These are phyloP conservation scores for Dendrobium chrysotoxum DNA, from an alignment of 106 monocot species.

Conservation along the genomic window DNA sequence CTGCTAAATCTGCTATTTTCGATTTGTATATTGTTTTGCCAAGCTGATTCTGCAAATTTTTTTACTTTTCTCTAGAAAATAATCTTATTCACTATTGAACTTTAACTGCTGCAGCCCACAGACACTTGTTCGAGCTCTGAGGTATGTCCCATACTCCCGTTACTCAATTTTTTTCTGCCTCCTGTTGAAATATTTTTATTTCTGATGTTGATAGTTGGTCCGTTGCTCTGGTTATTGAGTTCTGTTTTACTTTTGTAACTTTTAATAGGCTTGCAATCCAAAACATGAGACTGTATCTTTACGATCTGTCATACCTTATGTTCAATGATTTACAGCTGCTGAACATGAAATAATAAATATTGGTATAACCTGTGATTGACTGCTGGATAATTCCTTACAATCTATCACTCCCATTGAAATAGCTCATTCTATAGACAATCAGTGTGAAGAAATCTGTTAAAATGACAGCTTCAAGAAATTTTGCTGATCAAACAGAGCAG, in stretches of 20 bases:
- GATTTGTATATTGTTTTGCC: not conserved
- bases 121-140: slow-evolving; percentile 81
- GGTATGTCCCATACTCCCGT: slow-evolving; percentile 36
- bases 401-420: too few species aligned
- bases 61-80: not conserved
- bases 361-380: too few species aligned
- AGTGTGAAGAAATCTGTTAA: not conserved
- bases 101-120: slow-evolving; percentile 81
- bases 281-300: not conserved
- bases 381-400: too few species aligned
- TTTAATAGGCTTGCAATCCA: too few species aligned
- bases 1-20: not conserved
- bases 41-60: not conserved
- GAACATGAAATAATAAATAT: too few species aligned
- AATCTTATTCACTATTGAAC: not conserved
- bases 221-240: not conserved
- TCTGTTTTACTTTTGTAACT: not conserved
- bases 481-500: not conserved
- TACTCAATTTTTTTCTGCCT: not conserved
- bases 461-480: not conserved
- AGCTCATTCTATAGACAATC: too few species aligned
- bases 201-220: not conserved
- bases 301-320: not conserved
- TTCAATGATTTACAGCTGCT: too few species aligned
- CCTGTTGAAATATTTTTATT: slow-evolving; percentile 2